phyloP scores from a whole-genome alignment of 2,329 filamentous ascomycete genomes.

The Laburnicola sp. region DNA sequence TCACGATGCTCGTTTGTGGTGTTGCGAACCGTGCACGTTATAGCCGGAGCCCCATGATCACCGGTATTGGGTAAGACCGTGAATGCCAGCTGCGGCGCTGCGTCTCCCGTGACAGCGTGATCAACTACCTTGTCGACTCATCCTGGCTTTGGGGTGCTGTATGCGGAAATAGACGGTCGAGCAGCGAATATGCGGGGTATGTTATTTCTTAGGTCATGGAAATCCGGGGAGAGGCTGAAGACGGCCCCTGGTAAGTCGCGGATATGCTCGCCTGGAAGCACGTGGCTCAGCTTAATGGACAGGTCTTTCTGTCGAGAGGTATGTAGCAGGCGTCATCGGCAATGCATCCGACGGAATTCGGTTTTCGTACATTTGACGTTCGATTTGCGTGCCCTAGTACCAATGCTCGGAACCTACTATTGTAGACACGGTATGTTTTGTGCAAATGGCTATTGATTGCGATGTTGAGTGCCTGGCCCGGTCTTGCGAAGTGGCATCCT shows the following conservation, averaged over 20 bases:
- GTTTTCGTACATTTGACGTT: too few species aligned
- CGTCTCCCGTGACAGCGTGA: slow-evolving; percentile 8
- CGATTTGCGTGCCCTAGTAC: too few species aligned
- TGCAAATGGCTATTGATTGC: too few species aligned
- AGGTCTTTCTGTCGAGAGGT: too few species aligned
- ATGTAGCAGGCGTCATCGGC: not conserved
- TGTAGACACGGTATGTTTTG: too few species aligned
- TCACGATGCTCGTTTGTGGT: slow-evolving; percentile 37
- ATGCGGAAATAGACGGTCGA: not conserved
- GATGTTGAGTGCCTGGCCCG: not conserved
- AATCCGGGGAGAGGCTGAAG: slow-evolving; percentile 17
- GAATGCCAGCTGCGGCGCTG: slow-evolving; percentile 22
- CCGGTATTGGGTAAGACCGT: slow-evolving; percentile 21
- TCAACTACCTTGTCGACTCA: not conserved
- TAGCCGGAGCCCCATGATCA: slow-evolving; percentile 23
- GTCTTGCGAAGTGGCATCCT: not conserved
- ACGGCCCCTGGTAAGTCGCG: not conserved
- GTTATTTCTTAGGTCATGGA: slow-evolving; percentile 35
- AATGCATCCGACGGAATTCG: not conserved
- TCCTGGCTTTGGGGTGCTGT: not conserved
- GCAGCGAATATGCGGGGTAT: slow-evolving; percentile 42
- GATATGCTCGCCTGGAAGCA: slow-evolving; percentile 1
- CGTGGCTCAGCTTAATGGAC: too few species aligned
- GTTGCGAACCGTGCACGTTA: slow-evolving; percentile 32
- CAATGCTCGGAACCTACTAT: too few species aligned